phyloP scores from a whole-genome alignment of 2,329 filamentous ascomycete species.

The Bipolaris bicolor region DNA sequence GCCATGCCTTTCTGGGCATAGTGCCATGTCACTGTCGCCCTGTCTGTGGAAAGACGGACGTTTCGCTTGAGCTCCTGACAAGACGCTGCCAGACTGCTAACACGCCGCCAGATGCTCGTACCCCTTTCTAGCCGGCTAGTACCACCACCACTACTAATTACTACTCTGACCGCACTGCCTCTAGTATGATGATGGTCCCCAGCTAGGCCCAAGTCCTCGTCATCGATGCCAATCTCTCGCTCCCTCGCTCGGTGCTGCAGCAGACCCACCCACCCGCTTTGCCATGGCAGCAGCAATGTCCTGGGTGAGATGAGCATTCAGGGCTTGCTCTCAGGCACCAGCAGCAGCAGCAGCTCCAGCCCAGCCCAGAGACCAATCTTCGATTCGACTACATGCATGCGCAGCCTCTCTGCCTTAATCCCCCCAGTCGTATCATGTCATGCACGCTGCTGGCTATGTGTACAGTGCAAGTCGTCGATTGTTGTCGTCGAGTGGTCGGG shows the following conservation, averaged over 20 bases:
- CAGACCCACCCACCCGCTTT: no score
- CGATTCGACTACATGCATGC: slow-evolving; percentile 16
- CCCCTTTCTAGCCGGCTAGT: slow-evolving; percentile 27
- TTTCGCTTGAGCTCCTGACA: slow-evolving; percentile 21
- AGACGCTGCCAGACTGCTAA: not conserved
- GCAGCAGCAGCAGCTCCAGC: no score
- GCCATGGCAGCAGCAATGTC: no score
- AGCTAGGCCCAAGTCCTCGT: slow-evolving; percentile 32
- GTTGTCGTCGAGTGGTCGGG: slow-evolving; percentile 25
- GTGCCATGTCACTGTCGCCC: slow-evolving; percentile 20
- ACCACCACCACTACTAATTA: not conserved
- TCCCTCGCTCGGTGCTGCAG: not conserved
- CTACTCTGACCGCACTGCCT: not conserved
- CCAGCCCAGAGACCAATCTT: slow-evolving; percentile 7
- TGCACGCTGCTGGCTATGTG: no score
- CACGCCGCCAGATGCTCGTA: slow-evolving; percentile 4
- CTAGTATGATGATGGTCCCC: slow-evolving; percentile 15
- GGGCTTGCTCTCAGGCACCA: no score
- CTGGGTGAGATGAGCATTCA: no score
- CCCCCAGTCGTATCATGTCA: slow-evolving; percentile 30
- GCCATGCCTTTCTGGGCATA: slow-evolving; percentile 15
- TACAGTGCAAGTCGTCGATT: no score
- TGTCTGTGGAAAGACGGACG: slow-evolving; percentile 11
- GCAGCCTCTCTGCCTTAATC: slow-evolving; percentile 16
- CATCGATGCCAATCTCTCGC: slow-evolving; percentile 30